These are phyloP conservation scores for Chalaropsis thielavioides DNA, from an alignment of 2,329 filamentous ascomycete species.

Conservation along the genomic window DNA sequence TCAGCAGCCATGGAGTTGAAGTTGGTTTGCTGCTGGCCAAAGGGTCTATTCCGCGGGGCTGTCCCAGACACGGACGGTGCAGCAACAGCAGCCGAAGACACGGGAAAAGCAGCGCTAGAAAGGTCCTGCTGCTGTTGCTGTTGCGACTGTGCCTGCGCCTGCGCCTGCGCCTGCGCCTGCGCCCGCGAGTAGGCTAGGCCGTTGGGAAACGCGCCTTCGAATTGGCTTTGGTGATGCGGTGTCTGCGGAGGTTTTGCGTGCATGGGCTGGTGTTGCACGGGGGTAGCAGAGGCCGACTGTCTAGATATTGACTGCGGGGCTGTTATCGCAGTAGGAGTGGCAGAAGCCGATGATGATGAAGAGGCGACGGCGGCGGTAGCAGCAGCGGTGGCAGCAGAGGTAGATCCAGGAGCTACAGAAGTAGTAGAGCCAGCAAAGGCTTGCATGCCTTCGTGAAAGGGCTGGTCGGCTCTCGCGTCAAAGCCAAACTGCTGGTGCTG, in stretches of 20 bases:
- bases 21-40: slow-evolving; percentile 1
- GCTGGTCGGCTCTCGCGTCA: neutral
- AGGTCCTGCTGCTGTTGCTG: slow-evolving; percentile 9
- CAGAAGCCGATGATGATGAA: neutral
- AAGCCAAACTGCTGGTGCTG: slow-evolving; percentile 2
- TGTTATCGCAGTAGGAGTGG: neutral
- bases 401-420: neutral
- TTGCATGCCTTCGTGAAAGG: slow-evolving; percentile 6
- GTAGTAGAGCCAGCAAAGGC: neutral
- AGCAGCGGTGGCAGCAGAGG: neutral
- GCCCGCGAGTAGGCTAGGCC: slow-evolving; percentile 2
- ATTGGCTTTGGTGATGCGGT: neutral
- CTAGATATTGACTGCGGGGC: neutral
- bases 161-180: too few species aligned
- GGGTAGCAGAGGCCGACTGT: neutral
- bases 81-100: neutral
- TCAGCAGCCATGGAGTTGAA: slow-evolving; percentile 20
- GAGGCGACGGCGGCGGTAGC: neutral
- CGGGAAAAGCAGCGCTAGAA: slow-evolving; percentile 2
- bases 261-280: slow-evolving; percentile 9
- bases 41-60: neutral
- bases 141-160: neutral
- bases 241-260: slow-evolving; percentile 4
- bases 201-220: neutral
- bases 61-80: neutral